Percentiles rank a stretch among this genome's conserved stretches.
phyloP scores from a whole-genome alignment of 768 basidiomycete species.

The Tricholoma sp. region DNA sequence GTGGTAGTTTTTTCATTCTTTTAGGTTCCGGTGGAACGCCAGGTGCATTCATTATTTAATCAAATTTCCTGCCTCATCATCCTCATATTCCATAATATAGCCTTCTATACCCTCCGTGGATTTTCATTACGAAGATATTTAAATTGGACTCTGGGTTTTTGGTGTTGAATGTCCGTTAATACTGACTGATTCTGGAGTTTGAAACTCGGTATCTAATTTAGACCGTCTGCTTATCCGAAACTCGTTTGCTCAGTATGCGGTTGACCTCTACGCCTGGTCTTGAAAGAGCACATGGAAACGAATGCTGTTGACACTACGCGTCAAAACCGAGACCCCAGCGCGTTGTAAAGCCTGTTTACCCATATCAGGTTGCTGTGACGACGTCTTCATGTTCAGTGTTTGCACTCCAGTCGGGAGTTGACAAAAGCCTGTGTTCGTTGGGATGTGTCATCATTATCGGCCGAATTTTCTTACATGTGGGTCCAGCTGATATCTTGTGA shows the following conservation, averaged over 20 bases:
- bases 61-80: conserved; percentile 4
- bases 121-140: conserved; percentile 14
- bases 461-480: background rate
- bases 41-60: conserved; percentile 8
- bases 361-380: background rate
- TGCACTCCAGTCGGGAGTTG: background rate
- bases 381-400: background rate
- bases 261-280: too few species aligned
- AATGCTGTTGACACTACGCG: background rate
- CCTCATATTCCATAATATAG: conserved; percentile 14
- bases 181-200: background rate
- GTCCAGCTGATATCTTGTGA: background rate
- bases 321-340: too few species aligned
- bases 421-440: background rate
- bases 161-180: conserved; percentile 2
- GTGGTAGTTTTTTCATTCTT: conserved; percentile 12
- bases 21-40: conserved; percentile 9
- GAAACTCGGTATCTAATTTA: background rate
- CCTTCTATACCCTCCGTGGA: conserved; percentile 19
- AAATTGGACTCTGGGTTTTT: conserved; percentile 2
- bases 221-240: too few species aligned
- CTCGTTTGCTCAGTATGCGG: too few species aligned
- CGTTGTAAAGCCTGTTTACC: background rate
- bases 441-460: background rate
- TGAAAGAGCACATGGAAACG: too few species aligned